Conservation (phyloP, 306 rosid species). For the Cucurbita maxima region DNA sequence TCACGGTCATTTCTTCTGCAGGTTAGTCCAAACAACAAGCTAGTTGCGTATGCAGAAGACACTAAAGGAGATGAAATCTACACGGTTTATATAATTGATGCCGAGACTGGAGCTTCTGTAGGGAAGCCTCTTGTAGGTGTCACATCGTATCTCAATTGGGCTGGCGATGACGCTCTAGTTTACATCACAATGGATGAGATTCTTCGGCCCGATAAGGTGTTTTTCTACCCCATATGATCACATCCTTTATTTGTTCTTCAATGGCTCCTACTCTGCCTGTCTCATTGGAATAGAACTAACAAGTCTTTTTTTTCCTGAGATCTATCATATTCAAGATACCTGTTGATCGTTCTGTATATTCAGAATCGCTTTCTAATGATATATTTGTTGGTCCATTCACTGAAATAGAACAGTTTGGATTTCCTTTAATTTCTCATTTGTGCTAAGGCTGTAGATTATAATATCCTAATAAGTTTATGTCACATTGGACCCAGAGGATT, state of each 20-base stretch:
- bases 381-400: neutral
- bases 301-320: neutral
- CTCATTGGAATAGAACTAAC: neutral
- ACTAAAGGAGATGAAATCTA: slow-evolving; percentile 90
- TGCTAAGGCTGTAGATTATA: neutral
- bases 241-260: neutral
- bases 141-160: slow-evolving; percentile 60
- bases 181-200: slow-evolving; percentile 70
- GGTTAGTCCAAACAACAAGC: slow-evolving; percentile 69
- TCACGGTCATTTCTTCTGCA: slow-evolving; percentile 11
- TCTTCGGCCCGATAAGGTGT: slow-evolving; percentile 86
- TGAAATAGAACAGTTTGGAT: neutral
- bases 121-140: slow-evolving; percentile 44
- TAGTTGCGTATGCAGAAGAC: slow-evolving; percentile 85
- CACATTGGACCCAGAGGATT: neutral
- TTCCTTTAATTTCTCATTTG: neutral
- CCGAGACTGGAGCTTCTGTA: slow-evolving; percentile 44
- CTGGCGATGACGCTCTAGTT: slow-evolving; percentile 48
- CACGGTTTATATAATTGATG: slow-evolving; percentile 57
- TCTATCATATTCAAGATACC: neutral
- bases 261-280: neutral
- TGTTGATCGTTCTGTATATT: neutral
- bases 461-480: neutral
- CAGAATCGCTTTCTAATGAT: neutral
- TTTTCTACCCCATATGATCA: neutral